A percentile compares a stretch with the other conserved stretches of the same genome.
Evolutionary conservation across 441 rosid genomes (phyloP).

Genomic region (Theobroma grandiflorum): DNA sequence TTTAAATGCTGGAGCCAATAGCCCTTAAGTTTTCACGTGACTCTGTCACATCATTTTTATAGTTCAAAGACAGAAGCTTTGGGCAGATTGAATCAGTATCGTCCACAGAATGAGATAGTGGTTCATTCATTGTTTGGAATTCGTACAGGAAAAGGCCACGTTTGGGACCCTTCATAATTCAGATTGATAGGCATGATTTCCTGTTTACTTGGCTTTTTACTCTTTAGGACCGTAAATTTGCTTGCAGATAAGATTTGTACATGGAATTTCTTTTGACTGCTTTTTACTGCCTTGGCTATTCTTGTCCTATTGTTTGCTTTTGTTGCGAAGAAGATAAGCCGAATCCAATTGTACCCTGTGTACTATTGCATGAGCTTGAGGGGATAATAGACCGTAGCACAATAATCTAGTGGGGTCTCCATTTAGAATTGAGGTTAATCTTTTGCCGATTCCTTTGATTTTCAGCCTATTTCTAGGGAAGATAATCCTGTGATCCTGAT

Average conservation of each 20-base stretch:
- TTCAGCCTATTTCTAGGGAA: constrained; percentile 14
- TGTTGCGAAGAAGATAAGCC: neutral
- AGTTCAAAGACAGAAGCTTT: neutral
- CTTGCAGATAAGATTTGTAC: neutral
- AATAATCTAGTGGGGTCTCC: constrained; percentile 1
- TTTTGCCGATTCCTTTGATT: constrained; percentile 16
- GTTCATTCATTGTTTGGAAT: neutral
- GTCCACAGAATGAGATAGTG: neutral
- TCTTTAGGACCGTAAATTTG: too few species aligned
- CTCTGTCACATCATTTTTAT: constrained; percentile 31
- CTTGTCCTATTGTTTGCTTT: neutral
- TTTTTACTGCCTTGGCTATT: neutral
- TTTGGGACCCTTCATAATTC: too few species aligned
- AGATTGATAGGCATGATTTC: too few species aligned
- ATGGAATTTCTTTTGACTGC: neutral
- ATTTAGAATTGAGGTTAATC: constrained; percentile 9
- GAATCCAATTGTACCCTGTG: neutral
- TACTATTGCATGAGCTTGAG: neutral
- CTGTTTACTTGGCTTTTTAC: too few species aligned
- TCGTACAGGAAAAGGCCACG: neutral
- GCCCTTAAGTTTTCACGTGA: constrained; percentile 35
- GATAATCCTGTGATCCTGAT: constrained; percentile 12
- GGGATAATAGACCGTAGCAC: neutral
- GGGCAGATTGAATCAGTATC: neutral
- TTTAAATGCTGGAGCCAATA: constrained; percentile 19